phyloP scores from a whole-genome alignment of 345 rosid species.

The Erucastrum elatum region DNA sequence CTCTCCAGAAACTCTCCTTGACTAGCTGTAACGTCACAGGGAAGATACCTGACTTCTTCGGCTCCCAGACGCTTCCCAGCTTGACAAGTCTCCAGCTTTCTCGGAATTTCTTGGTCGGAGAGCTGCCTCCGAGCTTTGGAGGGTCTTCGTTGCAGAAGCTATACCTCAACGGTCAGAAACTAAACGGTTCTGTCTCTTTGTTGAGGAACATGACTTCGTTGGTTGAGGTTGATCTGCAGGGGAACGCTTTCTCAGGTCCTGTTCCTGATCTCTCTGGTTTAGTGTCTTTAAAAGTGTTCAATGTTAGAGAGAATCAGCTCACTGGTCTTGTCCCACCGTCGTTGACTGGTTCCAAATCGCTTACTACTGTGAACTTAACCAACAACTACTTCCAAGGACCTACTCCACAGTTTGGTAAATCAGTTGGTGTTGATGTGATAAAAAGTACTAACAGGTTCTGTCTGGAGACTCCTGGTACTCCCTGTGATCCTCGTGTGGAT shows the following conservation, averaged over 20 bases:
- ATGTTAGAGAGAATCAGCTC: conserved; percentile 61
- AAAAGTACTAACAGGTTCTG: conserved; percentile 41
- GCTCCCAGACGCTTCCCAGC: conserved; percentile 36
- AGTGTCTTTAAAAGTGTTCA: conserved; percentile 39
- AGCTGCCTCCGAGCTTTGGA: conserved; percentile 45
- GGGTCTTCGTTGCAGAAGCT: conserved; percentile 44
- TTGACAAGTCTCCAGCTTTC: conserved; percentile 49
- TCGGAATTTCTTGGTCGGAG: conserved; percentile 53
- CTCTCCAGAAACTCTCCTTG: conserved; percentile 55
- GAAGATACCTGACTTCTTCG: conserved; percentile 52
- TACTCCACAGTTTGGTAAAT: conserved; percentile 34
- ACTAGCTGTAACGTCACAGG: conserved; percentile 51
- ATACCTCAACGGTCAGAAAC: conserved; percentile 53
- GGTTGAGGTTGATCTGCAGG: conserved; percentile 57
- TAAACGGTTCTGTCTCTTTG: conserved; percentile 59
- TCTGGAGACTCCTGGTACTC: conserved; percentile 37
- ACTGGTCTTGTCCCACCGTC: conserved; percentile 70
- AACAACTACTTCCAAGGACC: conserved; percentile 48
- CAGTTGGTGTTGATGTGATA: conserved; percentile 29
- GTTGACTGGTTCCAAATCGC: conserved; percentile 38
- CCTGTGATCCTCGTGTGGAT: conserved; percentile 45
- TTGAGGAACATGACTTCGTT: conserved; percentile 59
- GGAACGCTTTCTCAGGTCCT: conserved; percentile 65
- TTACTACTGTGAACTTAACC: conserved; percentile 50
- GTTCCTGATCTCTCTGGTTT: conserved; percentile 61